These are phyloP conservation scores for Paraphaeosphaeria minitans DNA, from an alignment of 2,329 filamentous ascomycete species.

Conservation along the genomic window DNA sequence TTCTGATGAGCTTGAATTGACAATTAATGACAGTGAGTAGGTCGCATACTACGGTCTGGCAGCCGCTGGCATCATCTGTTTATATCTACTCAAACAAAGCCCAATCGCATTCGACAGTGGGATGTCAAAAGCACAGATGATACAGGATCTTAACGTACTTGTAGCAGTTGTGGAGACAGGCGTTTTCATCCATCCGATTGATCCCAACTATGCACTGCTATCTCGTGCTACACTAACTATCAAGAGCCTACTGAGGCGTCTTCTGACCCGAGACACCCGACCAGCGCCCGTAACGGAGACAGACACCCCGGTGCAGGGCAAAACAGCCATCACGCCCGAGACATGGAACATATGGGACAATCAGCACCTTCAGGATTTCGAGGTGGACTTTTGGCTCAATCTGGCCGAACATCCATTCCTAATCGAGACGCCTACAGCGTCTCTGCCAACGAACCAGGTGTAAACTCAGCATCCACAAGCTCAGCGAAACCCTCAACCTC, in stretches of 20 bases:
- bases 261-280: not conserved
- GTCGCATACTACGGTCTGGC: conserved; percentile 38
- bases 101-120: not conserved
- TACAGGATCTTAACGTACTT: conserved; percentile 5
- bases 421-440: not conserved
- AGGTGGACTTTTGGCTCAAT: conserved; percentile 9
- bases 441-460: not conserved
- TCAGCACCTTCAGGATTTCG: conserved; percentile 6
- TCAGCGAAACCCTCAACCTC: not conserved
- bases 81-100: conserved; percentile 27
- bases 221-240: conserved; percentile 5
- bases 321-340: not conserved
- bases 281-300: not conserved
- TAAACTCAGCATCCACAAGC: not conserved
- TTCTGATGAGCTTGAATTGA: not conserved
- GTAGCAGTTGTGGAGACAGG: conserved; percentile 4
- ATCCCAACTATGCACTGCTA: conserved; percentile 6
- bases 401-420: conserved; percentile 7
- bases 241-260: conserved; percentile 4
- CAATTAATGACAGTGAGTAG: not conserved
- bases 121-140: conserved; percentile 2
- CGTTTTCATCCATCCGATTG: not conserved
- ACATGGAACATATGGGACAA: conserved; percentile 8
- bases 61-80: conserved; percentile 42
- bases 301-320: not conserved